Evolutionary conservation across 2,329 filamentous ascomycete species (phyloP), one percentile per base, ranked within the genome.

Genomic region (Aspergillus pseudonomiae): DNA sequence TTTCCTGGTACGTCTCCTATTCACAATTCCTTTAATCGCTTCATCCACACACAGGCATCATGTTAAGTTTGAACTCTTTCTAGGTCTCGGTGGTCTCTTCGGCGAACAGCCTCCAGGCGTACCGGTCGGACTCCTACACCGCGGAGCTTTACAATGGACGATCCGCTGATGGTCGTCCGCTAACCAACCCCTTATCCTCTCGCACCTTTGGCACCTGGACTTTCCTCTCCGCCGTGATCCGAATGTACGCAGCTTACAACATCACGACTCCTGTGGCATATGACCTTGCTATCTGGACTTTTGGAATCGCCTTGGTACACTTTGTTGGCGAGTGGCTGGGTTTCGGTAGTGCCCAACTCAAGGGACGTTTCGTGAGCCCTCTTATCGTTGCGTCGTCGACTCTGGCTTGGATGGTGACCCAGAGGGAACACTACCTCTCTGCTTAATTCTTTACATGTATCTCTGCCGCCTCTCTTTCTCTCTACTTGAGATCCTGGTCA

Each of bases 191-290:
- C 6, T 87, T 97, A 34, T 89, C 89, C 12, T 89, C 89, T 30
- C 89, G 92, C 67, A 88, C 92, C 24, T 96, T 96, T 77, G 93
- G 91, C 60, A 95, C 92, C 34, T 97, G 93, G 89, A 96, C 94
- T 0, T 85, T 94, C 63, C 83, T 96, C 63, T 89, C 91, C 6
- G 86, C 88, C 63, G 81, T 96, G 57, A 85, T 96, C 52, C 88
- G 94, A 59, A 81, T 93, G 68, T 96, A 96, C 74, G 92, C 92
- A 5, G 91, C 92, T 39, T 96, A 96, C 80, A 84, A 96, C 77
- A 87, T 96, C 67, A 83, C 88, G 68, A 84, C 92, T 65, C 86
- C 86, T 1, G 84, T 86, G 52, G 83, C 94, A 60, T 97, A 96
- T 78, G 86, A 95, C 76, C 82, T 97, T 63, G 90, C 90, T 19